Evolutionary conservation across 1,139 yeast species (phyloP).

Genomic region (Protomyces lactucae-debilis): DNA sequence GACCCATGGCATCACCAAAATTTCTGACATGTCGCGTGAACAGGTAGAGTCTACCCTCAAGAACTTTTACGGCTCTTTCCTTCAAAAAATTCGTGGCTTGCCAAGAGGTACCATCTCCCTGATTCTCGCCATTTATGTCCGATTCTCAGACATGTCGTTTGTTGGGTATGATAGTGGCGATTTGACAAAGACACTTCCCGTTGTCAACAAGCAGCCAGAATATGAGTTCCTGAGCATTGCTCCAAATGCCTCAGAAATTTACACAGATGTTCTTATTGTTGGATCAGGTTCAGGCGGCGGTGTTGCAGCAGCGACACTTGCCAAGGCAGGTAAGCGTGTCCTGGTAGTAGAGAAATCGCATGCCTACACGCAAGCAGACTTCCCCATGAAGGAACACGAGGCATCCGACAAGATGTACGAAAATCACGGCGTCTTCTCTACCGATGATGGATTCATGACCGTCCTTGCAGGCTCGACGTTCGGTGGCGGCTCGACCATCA

Average conservation of each 20-base stretch:
- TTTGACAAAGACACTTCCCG: not conserved
- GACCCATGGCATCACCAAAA: slow-evolving; percentile 15
- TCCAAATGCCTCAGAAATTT: slow-evolving; percentile 23
- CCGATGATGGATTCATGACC: slow-evolving; percentile 42
- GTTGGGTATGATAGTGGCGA: slow-evolving; percentile 14
- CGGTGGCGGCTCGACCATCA: slow-evolving; percentile 60
- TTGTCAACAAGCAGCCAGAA: slow-evolving; percentile 8
- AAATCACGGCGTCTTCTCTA: slow-evolving; percentile 42
- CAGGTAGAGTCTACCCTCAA: slow-evolving; percentile 5
- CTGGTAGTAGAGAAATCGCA: slow-evolving; percentile 54
- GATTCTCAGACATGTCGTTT: slow-evolving; percentile 2
- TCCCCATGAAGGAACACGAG: slow-evolving; percentile 43
- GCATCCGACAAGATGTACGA: slow-evolving; percentile 47
- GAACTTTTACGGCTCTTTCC: slow-evolving; percentile 7
- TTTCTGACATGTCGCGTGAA: slow-evolving; percentile 10
- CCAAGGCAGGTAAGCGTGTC: slow-evolving; percentile 46
- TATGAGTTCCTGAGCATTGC: slow-evolving; percentile 15
- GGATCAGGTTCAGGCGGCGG: slow-evolving; percentile 62
- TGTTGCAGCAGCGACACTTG: slow-evolving; percentile 51
- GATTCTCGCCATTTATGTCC: slow-evolving; percentile 1
- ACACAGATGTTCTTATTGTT: slow-evolving; percentile 46
- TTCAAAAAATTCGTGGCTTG: slow-evolving; percentile 10
- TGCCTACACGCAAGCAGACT: slow-evolving; percentile 44
- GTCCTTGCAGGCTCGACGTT: slow-evolving; percentile 54
- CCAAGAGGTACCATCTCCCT: slow-evolving; percentile 15